Evolutionary conservation across 495 filamentous ascomycete genomes (phyloP), one percentile per base, ranked within the genome.

Genomic region (Penicillium coffeae): DNA sequence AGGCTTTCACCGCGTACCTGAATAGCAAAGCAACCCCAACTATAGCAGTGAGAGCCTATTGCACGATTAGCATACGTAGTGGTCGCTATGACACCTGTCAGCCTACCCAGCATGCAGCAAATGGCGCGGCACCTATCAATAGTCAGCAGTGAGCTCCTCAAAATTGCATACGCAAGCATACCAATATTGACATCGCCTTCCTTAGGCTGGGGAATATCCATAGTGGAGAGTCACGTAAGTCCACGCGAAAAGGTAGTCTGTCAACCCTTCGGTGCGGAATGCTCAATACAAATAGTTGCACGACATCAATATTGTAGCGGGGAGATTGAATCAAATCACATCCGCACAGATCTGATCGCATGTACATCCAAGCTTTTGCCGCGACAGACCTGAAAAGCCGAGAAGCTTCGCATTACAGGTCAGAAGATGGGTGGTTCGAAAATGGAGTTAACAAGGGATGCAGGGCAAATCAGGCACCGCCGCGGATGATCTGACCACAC

Each of bases 161-260:
- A 12, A 25, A 45, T 21, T 38, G 14, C 48, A 30, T 30, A 41
- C 58, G 22, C 34, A 20, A 27, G 45, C 62, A 21, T 47, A 65
- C 64, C 64, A 1, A 64, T 62, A 41, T 68, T 51, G 20, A 65
- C 38, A 48, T 68, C 64, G 3, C 62, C 64, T 37, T 64, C 64
- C 15, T 16, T 4, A 12, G 64, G 64, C 18, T 39, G 47, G 4
- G 64, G 64, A 44, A 68, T 58, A 43, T 54, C 43, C 62, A 68
- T 68, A 0, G 22, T 58, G 45, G 44, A 39, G 36, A 46, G 21
- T 32, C 21, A 14, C 21, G 15, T 14, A 22, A n/a, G 12, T 20
- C 16, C 5, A 6, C 19, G 16, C n/a, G 7, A 14, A 15, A 37
- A 37, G 38, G 47, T 21, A 30, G 39, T 25, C 42, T 42, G 7